phyloP scores from a whole-genome alignment of 768 basidiomycete species.

The Mycena sanguinolenta region DNA sequence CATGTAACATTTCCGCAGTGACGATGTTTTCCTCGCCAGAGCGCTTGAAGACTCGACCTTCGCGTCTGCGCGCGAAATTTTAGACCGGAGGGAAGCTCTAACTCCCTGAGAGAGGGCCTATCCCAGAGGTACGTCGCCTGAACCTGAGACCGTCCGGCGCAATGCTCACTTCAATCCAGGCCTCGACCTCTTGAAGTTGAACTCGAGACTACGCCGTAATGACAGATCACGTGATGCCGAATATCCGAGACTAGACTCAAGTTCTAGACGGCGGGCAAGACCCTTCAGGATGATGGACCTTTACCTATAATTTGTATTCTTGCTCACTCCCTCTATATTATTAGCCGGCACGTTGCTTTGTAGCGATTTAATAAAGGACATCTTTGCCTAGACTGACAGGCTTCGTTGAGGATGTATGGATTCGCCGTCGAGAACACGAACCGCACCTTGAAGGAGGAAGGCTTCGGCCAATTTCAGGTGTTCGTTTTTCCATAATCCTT shows the following conservation, averaged over 20 bases:
- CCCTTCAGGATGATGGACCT: background rate
- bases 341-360: constrained; percentile 4
- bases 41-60: constrained; percentile 32
- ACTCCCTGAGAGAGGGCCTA: background rate
- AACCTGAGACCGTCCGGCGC: too few relatives aligned
- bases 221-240: background rate
- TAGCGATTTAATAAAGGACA: background rate
- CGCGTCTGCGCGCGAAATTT: constrained; percentile 23
- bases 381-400: too few relatives aligned
- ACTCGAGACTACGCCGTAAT: background rate
- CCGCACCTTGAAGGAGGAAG: too few relatives aligned
- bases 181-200: background rate
- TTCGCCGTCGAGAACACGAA: too few relatives aligned
- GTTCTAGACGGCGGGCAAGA: background rate
- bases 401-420: too few relatives aligned
- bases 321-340: constrained; percentile 9
- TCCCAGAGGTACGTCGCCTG: background rate
- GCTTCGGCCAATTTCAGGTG: too few relatives aligned
- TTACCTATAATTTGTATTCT: constrained; percentile 3
- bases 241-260: background rate
- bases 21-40: constrained; percentile 35
- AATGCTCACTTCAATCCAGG: too few relatives aligned
- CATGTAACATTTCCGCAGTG: constrained; percentile 9
- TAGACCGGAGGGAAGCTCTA: background rate
- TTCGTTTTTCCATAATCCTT: too few relatives aligned